A percentile compares a stretch with the other conserved stretches of the same genome.
Evolutionary conservation across 1,284 basidiomycete species (phyloP).

Genomic region (Peniophora sp.): DNA sequence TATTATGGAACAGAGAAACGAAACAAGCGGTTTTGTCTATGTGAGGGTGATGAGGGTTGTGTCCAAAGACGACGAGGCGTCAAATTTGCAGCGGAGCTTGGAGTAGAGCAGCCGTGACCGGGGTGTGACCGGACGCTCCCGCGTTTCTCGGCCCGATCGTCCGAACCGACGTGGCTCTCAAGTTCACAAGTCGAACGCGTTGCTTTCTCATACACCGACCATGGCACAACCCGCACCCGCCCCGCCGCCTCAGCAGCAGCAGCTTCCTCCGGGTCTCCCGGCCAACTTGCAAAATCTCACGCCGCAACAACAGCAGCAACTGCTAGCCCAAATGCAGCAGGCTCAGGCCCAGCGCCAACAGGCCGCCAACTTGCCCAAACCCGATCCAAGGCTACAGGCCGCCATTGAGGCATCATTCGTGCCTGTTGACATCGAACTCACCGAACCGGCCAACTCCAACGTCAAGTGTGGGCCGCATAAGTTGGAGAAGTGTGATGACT

Average conservation of each 20-base stretch:
- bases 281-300: constrained; percentile 1
- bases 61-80: too few species aligned
- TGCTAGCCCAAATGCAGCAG: constrained; percentile 27
- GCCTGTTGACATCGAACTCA: constrained; percentile 51
- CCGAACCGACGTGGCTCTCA: too few species aligned
- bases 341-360: constrained; percentile 27
- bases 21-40: constrained; percentile 19
- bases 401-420: constrained; percentile 66
- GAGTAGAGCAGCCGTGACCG: too few species aligned
- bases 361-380: constrained; percentile 33
- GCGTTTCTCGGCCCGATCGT: too few species aligned
- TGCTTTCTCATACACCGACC: neutral
- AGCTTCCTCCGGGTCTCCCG: constrained; percentile 19
- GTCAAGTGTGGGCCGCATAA: constrained; percentile 59
- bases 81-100: too few species aligned
- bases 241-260: constrained; percentile 7
- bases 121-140: too few species aligned
- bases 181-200: neutral
- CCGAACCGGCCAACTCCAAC: constrained; percentile 38
- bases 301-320: constrained; percentile 15
- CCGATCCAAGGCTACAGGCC: constrained; percentile 66
- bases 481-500: constrained; percentile 62
- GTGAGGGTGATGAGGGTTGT: constrained; percentile 26
- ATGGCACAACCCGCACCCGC: neutral
- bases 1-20: constrained; percentile 42